Conservation (phyloP, 306 rosid genomes). For the Morella rubra region DNA sequence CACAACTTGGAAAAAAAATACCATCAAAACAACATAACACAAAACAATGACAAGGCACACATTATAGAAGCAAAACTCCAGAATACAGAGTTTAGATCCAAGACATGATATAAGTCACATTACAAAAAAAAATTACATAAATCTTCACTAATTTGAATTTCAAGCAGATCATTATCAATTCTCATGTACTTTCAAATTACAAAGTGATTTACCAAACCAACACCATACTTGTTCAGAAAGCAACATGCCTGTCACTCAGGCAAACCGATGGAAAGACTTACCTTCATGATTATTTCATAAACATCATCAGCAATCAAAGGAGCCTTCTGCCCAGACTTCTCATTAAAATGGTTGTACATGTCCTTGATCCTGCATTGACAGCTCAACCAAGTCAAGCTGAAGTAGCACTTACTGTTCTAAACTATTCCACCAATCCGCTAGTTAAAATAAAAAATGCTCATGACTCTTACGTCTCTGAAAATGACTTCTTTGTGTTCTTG, state of each 20-base stretch:
- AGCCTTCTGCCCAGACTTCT: conserved; percentile 71
- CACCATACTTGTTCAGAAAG: background rate
- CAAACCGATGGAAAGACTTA: conserved; percentile 4
- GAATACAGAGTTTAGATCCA: too few relatives aligned
- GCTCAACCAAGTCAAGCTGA: conserved; percentile 8
- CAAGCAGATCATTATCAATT: too few relatives aligned
- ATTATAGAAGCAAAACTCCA: too few relatives aligned
- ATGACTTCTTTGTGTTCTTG: conserved; percentile 65
- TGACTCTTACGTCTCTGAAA: conserved; percentile 70
- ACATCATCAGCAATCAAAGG: conserved; percentile 77
- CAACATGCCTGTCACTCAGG: background rate
- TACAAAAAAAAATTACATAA: too few relatives aligned
- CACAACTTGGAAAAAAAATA: too few relatives aligned
- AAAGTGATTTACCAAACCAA: background rate
- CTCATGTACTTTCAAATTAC: background rate
- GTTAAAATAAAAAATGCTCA: background rate
- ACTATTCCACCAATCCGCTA: background rate
- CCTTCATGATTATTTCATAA: conserved; percentile 75
- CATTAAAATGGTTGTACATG: conserved; percentile 62
- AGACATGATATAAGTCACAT: too few relatives aligned
- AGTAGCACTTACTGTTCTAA: background rate
- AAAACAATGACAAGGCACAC: too few relatives aligned
- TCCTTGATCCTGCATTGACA: conserved; percentile 44
- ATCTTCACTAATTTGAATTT: too few relatives aligned
- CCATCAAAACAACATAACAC: too few relatives aligned